A percentile compares a stretch with the other conserved stretches of the same genome.
phyloP scores from a whole-genome alignment of 768 basidiomycete species.

The Mycena capillaripes region DNA sequence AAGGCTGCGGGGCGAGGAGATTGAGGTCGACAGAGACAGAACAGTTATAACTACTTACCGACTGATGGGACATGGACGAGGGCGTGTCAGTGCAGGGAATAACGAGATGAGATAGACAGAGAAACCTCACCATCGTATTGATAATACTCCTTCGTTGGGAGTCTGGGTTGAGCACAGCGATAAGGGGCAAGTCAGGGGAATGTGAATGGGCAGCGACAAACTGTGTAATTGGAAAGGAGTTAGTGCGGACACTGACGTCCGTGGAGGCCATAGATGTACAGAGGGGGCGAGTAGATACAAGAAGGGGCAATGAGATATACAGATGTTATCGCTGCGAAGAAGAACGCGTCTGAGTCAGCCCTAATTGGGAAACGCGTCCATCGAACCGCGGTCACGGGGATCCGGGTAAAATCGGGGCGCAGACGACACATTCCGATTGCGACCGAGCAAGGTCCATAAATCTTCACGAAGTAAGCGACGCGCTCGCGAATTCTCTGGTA shows the following conservation, averaged over 20 bases:
- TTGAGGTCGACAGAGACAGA: too few relatives aligned
- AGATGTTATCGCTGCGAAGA: background rate
- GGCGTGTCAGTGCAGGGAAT: background rate
- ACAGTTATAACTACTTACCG: too few relatives aligned
- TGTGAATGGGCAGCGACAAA: constrained; percentile 13
- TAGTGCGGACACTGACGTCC: constrained; percentile 43
- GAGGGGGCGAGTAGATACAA: background rate
- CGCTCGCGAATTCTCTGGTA: too few relatives aligned
- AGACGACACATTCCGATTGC: too few relatives aligned
- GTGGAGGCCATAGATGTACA: constrained; percentile 15
- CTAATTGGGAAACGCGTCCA: background rate
- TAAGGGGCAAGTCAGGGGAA: background rate
- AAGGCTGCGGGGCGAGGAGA: constrained; percentile 32
- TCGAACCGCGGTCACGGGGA: constrained; percentile 8
- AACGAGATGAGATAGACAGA: background rate
- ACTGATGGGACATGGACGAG: constrained; percentile 13
- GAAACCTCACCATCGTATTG: constrained; percentile 47
- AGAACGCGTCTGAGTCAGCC: background rate
- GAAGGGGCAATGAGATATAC: background rate
- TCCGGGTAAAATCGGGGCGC: background rate
- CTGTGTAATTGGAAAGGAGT: constrained; percentile 47
- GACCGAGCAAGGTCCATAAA: too few relatives aligned
- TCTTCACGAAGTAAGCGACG: too few relatives aligned
- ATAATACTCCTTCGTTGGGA: constrained; percentile 44
- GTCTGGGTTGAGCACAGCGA: constrained; percentile 22